Evolutionary conservation across 2,329 filamentous ascomycete species (phyloP), one percentile per base, ranked within the genome.

Genomic region (Podosphaera aphanis): DNA sequence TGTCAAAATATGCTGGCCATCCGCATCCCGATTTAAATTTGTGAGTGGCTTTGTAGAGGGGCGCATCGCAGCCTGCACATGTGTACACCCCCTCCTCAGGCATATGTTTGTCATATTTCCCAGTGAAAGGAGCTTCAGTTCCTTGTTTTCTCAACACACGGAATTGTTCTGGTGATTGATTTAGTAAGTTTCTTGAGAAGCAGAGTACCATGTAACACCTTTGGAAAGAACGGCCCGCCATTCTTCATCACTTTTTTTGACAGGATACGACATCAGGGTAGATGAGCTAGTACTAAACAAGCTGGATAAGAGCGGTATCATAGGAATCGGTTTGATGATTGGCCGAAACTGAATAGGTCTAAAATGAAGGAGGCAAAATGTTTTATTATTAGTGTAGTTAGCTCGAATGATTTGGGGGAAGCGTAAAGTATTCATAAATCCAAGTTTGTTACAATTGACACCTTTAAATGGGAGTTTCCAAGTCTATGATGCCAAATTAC

Each of bases 1-100:
- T 88, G 63, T 98, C 90, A 60, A 88, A 98, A 64, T 95, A 98
- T 11, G 90, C 90, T 0, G 90, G 90, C 90, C 90, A 98, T 49
- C 90, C 90, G 63, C 90, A 98, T 37, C 85, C 84, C 16, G 83
- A 92, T 62, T 83, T 83, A 71, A 98, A 98, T 63, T 98, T 98
- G 64, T 93, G 86, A 51, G 71, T 71, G 23, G 90, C 86, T 62
- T 78, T 88, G 73, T 98, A 98, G 16, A 98, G 74, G 4, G 90
- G 86, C 6, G 85, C 73, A 23, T 77, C 63, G 68, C 90, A 98
- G 45, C 74, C 90, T 16, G 82, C 83, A 63, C 90, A 98, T 40
- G 70, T 77, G 66, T 95, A 98, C 46, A 84, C 73, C 47, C 90
- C 92, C 4, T 70, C 59, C 0, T 70, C 63, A 1, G 85, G 77